phyloP scores from a whole-genome alignment of 495 filamentous ascomycete species.

The Aspergillus olivimuriae region DNA sequence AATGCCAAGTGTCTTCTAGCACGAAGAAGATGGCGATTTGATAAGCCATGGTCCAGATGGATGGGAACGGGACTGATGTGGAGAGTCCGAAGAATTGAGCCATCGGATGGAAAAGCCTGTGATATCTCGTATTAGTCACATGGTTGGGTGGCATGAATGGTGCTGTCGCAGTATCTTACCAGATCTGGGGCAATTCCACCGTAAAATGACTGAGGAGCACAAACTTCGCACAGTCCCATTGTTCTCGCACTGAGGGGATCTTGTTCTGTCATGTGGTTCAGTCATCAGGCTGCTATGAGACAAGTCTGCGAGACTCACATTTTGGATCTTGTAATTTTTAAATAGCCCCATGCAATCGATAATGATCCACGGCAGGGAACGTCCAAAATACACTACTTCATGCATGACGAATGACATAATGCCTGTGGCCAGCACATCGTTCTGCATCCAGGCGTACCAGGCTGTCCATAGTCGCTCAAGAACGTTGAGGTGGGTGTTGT shows the following conservation, averaged over 20 bases:
- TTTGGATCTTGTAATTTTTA: conserved; percentile 91
- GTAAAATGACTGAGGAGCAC: conserved; percentile 93
- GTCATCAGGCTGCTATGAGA: too few species aligned
- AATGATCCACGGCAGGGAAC: conserved; percentile 87
- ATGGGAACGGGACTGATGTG: conserved; percentile 85
- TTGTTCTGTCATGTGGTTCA: too few species aligned
- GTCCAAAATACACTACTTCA: conserved; percentile 88
- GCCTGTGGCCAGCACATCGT: conserved; percentile 90
- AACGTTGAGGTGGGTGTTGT: conserved; percentile 81
- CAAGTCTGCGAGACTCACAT: too few species aligned
- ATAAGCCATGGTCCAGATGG: conserved; percentile 74
- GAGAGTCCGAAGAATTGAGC: conserved; percentile 86
- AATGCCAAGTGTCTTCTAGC: conserved; percentile 96
- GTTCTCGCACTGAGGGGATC: conserved; percentile 80
- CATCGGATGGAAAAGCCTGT: conserved; percentile 91
- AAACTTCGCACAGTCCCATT: conserved; percentile 88
- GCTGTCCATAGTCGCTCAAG: conserved; percentile 85
- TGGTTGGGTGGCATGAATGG: conserved; percentile 2
- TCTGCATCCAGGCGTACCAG: conserved; percentile 98
- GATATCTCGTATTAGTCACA: background rate
- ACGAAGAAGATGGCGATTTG: conserved; percentile 95
- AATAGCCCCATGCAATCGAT: conserved; percentile 83
- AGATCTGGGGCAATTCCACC: conserved; percentile 96
- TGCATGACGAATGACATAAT: conserved; percentile 97
- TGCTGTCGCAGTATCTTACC: conserved; percentile 48